phyloP scores from a whole-genome alignment of 1,139 yeast genomes.

The Barnettozyma hawaiiensis region DNA sequence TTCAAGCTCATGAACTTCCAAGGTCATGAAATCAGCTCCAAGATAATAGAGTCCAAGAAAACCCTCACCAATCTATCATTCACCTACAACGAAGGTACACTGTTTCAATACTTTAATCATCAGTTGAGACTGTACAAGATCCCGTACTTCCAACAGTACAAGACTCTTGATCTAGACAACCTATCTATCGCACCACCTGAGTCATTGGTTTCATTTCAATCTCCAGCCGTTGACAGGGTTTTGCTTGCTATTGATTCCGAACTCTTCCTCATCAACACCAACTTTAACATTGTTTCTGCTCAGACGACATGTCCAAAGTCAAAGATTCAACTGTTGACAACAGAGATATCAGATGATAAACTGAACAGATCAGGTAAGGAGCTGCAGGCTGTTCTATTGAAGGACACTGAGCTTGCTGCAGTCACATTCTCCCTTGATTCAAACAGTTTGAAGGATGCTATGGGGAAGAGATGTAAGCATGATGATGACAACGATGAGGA shows the following conservation, averaged over 20 bases:
- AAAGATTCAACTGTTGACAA: conserved; percentile 13
- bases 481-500: conserved; percentile 11
- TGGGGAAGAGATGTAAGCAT: conserved; percentile 53
- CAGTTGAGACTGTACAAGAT: conserved; percentile 17
- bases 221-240: conserved; percentile 34
- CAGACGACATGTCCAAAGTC: conserved; percentile 26
- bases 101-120: conserved; percentile 19
- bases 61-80: conserved; percentile 11
- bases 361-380: conserved; percentile 5
- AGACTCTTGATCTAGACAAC: conserved; percentile 25
- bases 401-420: conserved; percentile 21
- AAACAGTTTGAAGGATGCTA: conserved; percentile 65
- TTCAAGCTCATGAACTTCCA: conserved; percentile 34
- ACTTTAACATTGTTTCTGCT: conserved; percentile 36
- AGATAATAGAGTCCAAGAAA: conserved; percentile 17
- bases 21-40: conserved; percentile 26
- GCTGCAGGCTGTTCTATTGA: conserved; percentile 18
- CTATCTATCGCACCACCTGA: conserved; percentile 8
- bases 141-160: conserved; percentile 29
- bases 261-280: conserved; percentile 36
- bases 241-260: conserved; percentile 32
- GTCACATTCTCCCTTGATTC: conserved; percentile 57
- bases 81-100: conserved; percentile 17
- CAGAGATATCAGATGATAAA: conserved; percentile 9
- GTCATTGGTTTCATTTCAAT: conserved; percentile 14